Base-by-base conservation (phyloP, 345 rosid genomes). In the Laguncularia racemosa region DNA sequence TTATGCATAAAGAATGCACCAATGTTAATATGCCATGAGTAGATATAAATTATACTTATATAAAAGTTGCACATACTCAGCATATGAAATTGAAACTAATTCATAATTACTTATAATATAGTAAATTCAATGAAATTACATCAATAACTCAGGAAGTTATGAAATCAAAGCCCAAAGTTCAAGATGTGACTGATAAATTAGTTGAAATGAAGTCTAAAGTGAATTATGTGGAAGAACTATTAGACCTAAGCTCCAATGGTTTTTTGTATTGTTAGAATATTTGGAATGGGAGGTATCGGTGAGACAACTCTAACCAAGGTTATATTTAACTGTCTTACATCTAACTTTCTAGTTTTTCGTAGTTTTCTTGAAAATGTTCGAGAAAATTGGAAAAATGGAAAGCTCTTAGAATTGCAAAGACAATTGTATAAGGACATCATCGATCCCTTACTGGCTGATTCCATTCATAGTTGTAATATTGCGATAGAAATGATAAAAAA, bases 381-480 rank as follows among this genome's bases (percentile, higher is more conserved):
- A 44, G 64, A 50, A 16, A 13, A 16, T 16, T 21, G 1, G 16
- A 16, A 20, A 52, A 20, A n/a, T 20, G 6, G 6, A 12, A 21
- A 17, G 28, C 33, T 2, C 28, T 20, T 15, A 52, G 3, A 38
- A 13, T 21, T 23, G 38, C 64, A 60, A 0, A 52, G 13, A 16
- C 18, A 18, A 53, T 19, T 49, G 14, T 16, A 48, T 7, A 7
- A 26, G 16, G 20, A 33, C 10, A 33, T 47, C 15, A 13, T 0
- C 0, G 6, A 2, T 12, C 4, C 0, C n/a, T 0, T 0, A 1
- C 6, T 0, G 19, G 20, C 0, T 2, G 3, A 15, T 1, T 14
- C 0, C 0, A 38, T 59, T 4, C 11, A 18, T 21, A 23, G 16
- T 19, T 12, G 2, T 2, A 9, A n/a, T 46, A 44, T n/a, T n/a